phyloP scores from a whole-genome alignment of 768 basidiomycete genomes.

The Sistotremastrum niveocremeum region DNA sequence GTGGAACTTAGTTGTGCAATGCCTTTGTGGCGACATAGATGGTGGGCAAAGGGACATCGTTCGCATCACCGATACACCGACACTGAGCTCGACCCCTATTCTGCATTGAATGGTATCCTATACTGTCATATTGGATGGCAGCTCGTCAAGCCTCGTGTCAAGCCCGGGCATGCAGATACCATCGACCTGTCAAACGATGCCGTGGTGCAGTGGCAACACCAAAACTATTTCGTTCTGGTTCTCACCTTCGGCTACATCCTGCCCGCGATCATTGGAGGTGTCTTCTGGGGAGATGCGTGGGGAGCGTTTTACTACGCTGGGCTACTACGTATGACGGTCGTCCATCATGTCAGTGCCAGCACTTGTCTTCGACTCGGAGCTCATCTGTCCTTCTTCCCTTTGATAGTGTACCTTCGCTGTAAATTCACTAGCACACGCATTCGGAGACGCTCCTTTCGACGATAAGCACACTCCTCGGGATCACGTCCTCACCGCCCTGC shows the following conservation, averaged over 20 bases:
- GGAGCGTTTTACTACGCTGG: conserved; percentile 70
- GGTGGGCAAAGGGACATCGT: conserved; percentile 78
- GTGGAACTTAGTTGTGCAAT: no score
- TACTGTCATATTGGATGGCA: conserved; percentile 84
- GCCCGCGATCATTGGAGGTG: conserved; percentile 54
- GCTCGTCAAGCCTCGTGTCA: conserved; percentile 59
- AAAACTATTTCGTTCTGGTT: conserved; percentile 50
- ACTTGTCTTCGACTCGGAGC: conserved; percentile 1
- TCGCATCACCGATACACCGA: conserved; percentile 79
- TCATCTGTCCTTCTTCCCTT: background rate
- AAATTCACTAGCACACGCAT: conserved; percentile 78
- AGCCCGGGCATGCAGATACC: conserved; percentile 56
- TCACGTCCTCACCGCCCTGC: conserved; percentile 66
- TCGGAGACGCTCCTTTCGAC: conserved; percentile 72
- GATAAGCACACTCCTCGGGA: conserved; percentile 68
- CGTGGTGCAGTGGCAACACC: conserved; percentile 69
- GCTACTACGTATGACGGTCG: conserved; percentile 56
- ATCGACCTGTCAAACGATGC: conserved; percentile 59
- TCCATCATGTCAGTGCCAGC: conserved; percentile 56
- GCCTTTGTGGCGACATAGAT: conserved; percentile 13
- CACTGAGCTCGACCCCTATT: conserved; percentile 77
- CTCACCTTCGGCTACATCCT: conserved; percentile 57
- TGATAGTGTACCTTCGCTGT: conserved; percentile 73
- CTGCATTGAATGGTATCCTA: conserved; percentile 60
- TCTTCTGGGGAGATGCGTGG: conserved; percentile 61